Base-by-base conservation (phyloP, 164 flowering plant genomes). In the Taxillus chinensis region DNA sequence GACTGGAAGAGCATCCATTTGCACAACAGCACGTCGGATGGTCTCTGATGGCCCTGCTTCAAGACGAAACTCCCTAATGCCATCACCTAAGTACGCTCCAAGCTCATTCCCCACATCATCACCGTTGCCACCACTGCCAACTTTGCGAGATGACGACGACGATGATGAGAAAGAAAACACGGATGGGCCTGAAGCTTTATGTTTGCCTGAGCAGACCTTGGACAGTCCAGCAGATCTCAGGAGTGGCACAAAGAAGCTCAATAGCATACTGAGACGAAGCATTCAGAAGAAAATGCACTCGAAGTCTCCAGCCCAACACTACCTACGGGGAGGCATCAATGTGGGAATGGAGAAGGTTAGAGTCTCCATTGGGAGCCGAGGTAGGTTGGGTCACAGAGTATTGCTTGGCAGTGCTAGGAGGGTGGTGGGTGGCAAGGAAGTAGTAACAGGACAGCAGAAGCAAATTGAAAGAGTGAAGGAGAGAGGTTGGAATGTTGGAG, bases 41-140 rank as follows among this genome's bases (percentile, higher is more conserved):
- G 27, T 74, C 15, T 79, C 79, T 39, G 52, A 69, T 8, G 63
- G 74, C 41, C 71, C 79, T 41, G 78, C 79, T 62, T 77, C 87
- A 50, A 75, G 97, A 49, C 84, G 95, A n/a, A 80, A 71, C 70
- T 90, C 98, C 40, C 70, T 93, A 15, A 81, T 83, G 38, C 97
- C 98, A 42, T 63, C 83, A 38, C 90, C 92, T 8, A 63, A 62
- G 27, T 0, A 27, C 8, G 54, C 66, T 39, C 68, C 68, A 61
- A 57, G 41, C 40, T 27, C 71, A 51, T 48, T 65, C 3, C 68
- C 78, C 54, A 55, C 73, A 51, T 63, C 81, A 40, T 40, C 70
- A 52, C 74, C 80, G 41, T 48, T 74, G 63, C 70, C 70, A 51
- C 65, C 77, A 46, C 48, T 62, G 12, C 71, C 60, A 61, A 75